Evolutionary conservation across 116 monocot genomes (phyloP).

Genomic region (Zostera marina): DNA sequence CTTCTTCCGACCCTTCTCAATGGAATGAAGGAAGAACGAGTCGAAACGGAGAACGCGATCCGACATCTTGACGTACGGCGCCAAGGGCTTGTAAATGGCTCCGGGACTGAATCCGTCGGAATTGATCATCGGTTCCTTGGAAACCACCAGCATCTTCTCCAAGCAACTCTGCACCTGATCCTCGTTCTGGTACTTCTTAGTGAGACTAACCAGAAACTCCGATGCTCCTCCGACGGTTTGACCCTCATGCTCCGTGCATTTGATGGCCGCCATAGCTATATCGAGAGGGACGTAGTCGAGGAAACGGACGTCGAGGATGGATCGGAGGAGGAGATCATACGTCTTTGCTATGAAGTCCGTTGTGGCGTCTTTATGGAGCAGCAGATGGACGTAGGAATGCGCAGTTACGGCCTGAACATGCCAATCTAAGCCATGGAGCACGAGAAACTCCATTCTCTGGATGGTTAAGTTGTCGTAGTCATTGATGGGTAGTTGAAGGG

Average conservation of each 20-base stretch:
- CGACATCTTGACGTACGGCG: no score
- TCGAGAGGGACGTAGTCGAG: constrained; percentile 9
- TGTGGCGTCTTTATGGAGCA: constrained; percentile 6
- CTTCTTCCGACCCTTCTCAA: no score
- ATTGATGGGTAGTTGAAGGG: constrained; percentile 27
- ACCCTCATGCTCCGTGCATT: no score
- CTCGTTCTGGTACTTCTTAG: not conserved
- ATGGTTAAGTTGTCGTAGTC: constrained; percentile 18
- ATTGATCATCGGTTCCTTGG: not conserved
- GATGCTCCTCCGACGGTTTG: not conserved
- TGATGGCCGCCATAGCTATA: constrained; percentile 7
- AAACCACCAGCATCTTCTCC: constrained; percentile 10
- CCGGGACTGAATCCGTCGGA: no score
- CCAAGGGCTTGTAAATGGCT: no score
- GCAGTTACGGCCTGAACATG: constrained; percentile 43
- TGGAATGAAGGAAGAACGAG: no score
- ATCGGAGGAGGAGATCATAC: constrained; percentile 27
- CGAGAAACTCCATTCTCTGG: constrained; percentile 50
- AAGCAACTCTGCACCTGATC: constrained; percentile 2
- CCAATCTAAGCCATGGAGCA: constrained; percentile 66
- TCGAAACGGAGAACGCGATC: no score
- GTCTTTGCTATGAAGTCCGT: not conserved
- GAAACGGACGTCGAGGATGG: constrained; percentile 21
- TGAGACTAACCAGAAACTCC: not conserved
- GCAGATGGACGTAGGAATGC: constrained; percentile 34